phyloP scores from a whole-genome alignment of 1,284 basidiomycete genomes.

The Stereum hirsutum region DNA sequence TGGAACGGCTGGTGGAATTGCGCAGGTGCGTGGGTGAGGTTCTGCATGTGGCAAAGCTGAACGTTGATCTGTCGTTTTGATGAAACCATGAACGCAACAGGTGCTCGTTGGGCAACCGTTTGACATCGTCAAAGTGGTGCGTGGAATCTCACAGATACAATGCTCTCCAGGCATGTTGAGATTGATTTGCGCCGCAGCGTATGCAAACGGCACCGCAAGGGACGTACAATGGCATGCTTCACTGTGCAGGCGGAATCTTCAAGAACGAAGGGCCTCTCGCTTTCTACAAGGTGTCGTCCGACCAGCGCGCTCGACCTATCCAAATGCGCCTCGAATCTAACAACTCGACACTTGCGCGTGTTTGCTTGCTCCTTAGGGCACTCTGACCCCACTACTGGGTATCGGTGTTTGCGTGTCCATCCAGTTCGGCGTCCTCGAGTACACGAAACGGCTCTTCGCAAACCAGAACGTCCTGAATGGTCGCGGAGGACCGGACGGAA shows the following conservation, averaged over 20 bases:
- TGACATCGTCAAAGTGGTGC: slow-evolving; percentile 92
- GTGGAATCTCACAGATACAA: slow-evolving; percentile 21
- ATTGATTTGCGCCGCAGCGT: slow-evolving; percentile 35
- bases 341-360: background rate
- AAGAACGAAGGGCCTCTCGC: slow-evolving; percentile 89
- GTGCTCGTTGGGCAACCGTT: slow-evolving; percentile 92
- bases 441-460: slow-evolving; percentile 79
- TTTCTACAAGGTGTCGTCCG: slow-evolving; percentile 80
- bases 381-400: slow-evolving; percentile 86
- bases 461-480: slow-evolving; percentile 45
- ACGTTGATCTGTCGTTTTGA: slow-evolving; percentile 5
- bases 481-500: slow-evolving; percentile 50
- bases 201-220: slow-evolving; percentile 94
- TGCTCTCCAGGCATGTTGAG: slow-evolving; percentile 7
- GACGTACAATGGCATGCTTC: slow-evolving; percentile 81
- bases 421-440: slow-evolving; percentile 92
- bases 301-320: background rate
- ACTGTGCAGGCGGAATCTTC: slow-evolving; percentile 83
- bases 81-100: slow-evolving; percentile 24
- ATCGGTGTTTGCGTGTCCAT: slow-evolving; percentile 96
- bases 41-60: slow-evolving; percentile 8
- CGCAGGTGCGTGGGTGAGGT: slow-evolving; percentile 49
- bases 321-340: no score
- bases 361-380: slow-evolving; percentile 50
- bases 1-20: slow-evolving; percentile 82